Conservation (phyloP, 1,284 basidiomycete genomes). For the Ceratobasidium theobromae region DNA sequence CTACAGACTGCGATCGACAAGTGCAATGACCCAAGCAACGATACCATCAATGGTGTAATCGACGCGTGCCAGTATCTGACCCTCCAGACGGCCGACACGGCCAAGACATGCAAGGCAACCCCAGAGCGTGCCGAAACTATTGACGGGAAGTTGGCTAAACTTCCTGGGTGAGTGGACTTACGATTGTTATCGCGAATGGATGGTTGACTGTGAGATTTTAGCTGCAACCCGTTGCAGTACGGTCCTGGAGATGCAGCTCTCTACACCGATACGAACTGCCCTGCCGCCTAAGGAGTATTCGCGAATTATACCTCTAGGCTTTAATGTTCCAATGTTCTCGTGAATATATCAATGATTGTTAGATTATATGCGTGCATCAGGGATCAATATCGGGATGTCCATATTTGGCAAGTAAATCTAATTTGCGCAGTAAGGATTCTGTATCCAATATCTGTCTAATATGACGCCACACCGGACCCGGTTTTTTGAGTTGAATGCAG, state of each 20-base stretch:
- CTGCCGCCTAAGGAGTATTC: neutral
- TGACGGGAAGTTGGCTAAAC: conserved; percentile 32
- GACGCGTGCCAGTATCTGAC: conserved; percentile 47
- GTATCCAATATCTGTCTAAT: too few relatives aligned
- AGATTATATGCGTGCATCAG: too few relatives aligned
- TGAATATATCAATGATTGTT: too few relatives aligned
- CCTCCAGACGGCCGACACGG: conserved; percentile 31
- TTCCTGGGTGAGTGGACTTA: conserved; percentile 38
- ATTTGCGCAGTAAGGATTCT: too few relatives aligned
- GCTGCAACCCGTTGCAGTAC: conserved; percentile 41
- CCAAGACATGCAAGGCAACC: conserved; percentile 44
- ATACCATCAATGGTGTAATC: conserved; percentile 45
- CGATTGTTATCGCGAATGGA: neutral
- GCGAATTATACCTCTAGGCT: too few relatives aligned
- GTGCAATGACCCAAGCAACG: conserved; percentile 49
- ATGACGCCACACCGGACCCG: too few relatives aligned
- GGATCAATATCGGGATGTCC: too few relatives aligned
- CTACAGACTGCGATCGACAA: conserved; percentile 52
- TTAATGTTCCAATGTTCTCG: too few relatives aligned
- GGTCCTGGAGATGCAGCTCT: conserved; percentile 35
- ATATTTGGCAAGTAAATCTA: too few relatives aligned
- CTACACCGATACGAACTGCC: conserved; percentile 33
- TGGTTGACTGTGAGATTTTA: neutral
- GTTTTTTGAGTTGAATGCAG: too few relatives aligned
- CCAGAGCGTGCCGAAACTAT: conserved; percentile 44